phyloP scores from a whole-genome alignment of 495 filamentous ascomycete genomes.

The Podospora tetraspora region DNA sequence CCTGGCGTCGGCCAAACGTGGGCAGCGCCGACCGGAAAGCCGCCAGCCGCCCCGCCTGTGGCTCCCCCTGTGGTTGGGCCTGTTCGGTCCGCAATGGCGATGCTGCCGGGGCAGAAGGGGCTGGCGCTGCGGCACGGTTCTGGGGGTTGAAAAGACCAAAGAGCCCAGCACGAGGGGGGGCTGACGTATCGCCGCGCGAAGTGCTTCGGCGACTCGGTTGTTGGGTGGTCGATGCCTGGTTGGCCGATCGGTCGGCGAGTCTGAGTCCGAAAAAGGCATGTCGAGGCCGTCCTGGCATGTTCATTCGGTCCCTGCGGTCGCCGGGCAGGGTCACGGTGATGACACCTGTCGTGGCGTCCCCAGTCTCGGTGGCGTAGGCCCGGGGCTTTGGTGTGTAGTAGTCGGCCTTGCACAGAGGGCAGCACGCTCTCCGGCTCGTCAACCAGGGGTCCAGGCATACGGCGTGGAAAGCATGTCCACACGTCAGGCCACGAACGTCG shows the following conservation, averaged over 20 bases:
- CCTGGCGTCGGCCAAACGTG: neutral
- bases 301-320: slow-evolving; percentile 35
- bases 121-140: neutral
- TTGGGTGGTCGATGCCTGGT: neutral
- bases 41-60: neutral
- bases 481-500: slow-evolving; percentile 88
- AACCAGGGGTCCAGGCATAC: slow-evolving; percentile 95
- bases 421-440: slow-evolving; percentile 86
- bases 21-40: neutral
- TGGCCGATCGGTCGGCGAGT: slow-evolving; percentile 12
- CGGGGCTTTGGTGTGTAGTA: slow-evolving; percentile 90
- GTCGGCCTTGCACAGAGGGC: slow-evolving; percentile 93
- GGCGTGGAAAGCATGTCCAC: slow-evolving; percentile 94
- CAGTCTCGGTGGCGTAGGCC: slow-evolving; percentile 32
- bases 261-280: slow-evolving; percentile 26
- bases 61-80: neutral
- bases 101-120: neutral
- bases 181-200: neutral
- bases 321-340: slow-evolving; percentile 22
- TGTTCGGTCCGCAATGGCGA: neutral
- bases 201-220: neutral
- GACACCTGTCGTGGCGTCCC: slow-evolving; percentile 20
- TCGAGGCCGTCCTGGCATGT: slow-evolving; percentile 32
- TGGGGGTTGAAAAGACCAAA: neutral
- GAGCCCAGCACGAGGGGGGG: neutral